Base-by-base conservation (phyloP, 345 rosid genomes). In the Brassica carinata region DNA sequence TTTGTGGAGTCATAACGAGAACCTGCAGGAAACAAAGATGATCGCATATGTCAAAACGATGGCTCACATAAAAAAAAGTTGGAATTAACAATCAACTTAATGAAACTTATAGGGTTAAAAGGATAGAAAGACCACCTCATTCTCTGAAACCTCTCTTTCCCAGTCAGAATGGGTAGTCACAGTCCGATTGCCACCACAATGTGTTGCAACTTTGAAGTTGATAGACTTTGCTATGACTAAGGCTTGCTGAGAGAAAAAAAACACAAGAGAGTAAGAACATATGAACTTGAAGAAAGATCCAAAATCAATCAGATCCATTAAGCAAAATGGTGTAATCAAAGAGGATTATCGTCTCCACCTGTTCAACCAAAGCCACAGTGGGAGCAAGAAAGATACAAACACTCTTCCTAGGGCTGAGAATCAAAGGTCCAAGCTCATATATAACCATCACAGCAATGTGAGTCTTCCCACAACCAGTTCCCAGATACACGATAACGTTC, bases 401-500 rank as follows among this genome's bases (percentile, higher is more conserved):
- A 61, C 80, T 82, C 77, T 77, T 88, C 73, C 76, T 87, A 14
- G 99, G 99, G 57, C 85, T 87, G 84, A 88, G 82, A 74, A 95
- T 84, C 88, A 91, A 84, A 73, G 88, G 88, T 43, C 87, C 87
- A 51, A 90, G 81, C 84, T 89, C 98, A 43, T 92, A 77, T 7
- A 95, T 95, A 77, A 95, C 90, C 83, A 95, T 87, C 74, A 92
- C 95, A 5, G 97, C 96, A 62, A 95, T 92, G 82, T 92, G 99
- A 9, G 99, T 95, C 86, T 95, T 95, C 75, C 99, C 99, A 79
- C 91, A 88, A 64, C 99, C 99, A 9, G 99, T 95, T 78, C 86
- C 98, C 82, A 95, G 61, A 81, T 86, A 92, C 14, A 95, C 97
- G 59, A 95, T 90, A 64, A 89, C 77, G 71, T 94, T 92, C 88